Conservation (phyloP, 805 yeast species). For the Debaryomyces castellii region DNA sequence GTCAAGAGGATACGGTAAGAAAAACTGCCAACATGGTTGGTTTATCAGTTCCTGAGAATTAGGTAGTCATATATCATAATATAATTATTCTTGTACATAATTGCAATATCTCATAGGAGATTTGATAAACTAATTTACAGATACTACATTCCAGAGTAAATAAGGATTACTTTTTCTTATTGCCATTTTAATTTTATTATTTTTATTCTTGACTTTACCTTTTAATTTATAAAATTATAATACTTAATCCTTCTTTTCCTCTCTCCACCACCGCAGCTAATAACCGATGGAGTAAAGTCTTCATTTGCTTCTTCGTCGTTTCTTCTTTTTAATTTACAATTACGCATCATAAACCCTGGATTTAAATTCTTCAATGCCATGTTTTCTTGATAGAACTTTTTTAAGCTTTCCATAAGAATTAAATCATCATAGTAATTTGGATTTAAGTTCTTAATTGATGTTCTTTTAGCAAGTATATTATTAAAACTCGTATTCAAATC, state of each 20-base stretch:
- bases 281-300: slow-evolving; percentile 6
- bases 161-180: too few species aligned
- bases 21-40: slow-evolving; percentile 91
- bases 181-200: neutral
- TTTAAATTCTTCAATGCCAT: slow-evolving; percentile 25
- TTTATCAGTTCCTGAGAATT: slow-evolving; percentile 42
- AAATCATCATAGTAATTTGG: slow-evolving; percentile 39
- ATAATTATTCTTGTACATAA: neutral
- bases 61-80: slow-evolving; percentile 1
- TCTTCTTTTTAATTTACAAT: slow-evolving; percentile 30
- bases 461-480: slow-evolving; percentile 18
- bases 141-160: slow-evolving; percentile 1
- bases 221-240: too few species aligned
- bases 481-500: slow-evolving; percentile 30
- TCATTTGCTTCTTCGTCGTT: slow-evolving; percentile 20
- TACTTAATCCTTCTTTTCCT: slow-evolving; percentile 14
- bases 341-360: slow-evolving; percentile 23
- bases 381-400: slow-evolving; percentile 37
- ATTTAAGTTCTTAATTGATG: slow-evolving; percentile 22
- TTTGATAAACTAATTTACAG: neutral
- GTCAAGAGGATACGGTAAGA: slow-evolving; percentile 74
- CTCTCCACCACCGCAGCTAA: slow-evolving; percentile 17
- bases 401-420: slow-evolving; percentile 37
- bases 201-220: slow-evolving; percentile 1
- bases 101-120: neutral